Evolutionary conservation across 2,329 filamentous ascomycete genomes (phyloP).

Genomic region (Camillea tinctor): DNA sequence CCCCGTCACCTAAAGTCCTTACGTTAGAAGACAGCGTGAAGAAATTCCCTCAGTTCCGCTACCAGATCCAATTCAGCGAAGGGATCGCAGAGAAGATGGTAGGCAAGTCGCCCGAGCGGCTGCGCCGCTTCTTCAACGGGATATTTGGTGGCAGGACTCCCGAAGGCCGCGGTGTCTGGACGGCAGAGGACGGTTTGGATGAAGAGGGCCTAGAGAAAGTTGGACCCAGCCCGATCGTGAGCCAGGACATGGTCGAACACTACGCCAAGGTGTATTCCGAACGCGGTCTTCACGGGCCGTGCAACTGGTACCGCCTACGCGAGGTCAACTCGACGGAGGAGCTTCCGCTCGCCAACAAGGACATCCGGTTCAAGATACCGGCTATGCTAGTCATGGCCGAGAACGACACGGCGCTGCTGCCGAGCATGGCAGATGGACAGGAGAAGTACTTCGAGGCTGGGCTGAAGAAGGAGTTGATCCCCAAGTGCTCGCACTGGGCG

Average conservation of each 20-base stretch:
- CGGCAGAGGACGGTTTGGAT: constrained; percentile 58
- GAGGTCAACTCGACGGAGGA: constrained; percentile 79
- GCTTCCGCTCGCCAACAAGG: constrained; percentile 55
- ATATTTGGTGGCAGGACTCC: constrained; percentile 67
- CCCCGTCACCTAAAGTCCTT: constrained; percentile 52
- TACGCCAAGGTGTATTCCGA: constrained; percentile 72
- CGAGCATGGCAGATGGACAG: constrained; percentile 71
- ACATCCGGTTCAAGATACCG: constrained; percentile 57
- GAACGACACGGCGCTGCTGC: constrained; percentile 70
- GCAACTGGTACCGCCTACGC: constrained; percentile 84
- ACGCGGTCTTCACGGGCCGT: constrained; percentile 72
- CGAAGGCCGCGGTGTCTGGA: constrained; percentile 57
- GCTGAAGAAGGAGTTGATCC: constrained; percentile 56
- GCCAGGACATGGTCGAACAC: constrained; percentile 69
- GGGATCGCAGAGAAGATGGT: constrained; percentile 63
- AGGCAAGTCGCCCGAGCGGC: constrained; percentile 51
- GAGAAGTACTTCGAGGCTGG: constrained; percentile 63
- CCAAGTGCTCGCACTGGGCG: constrained; percentile 74
- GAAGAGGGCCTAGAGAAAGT: constrained; percentile 62
- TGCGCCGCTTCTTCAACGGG: constrained; percentile 68
- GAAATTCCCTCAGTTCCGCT: constrained; percentile 67
- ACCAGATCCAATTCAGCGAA: constrained; percentile 78
- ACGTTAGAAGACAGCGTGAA: constrained; percentile 60
- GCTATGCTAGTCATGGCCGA: constrained; percentile 73
- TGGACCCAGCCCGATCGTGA: constrained; percentile 57